Conservation (phyloP, 2,329 filamentous ascomycete genomes). For the Lojkania enalia region DNA sequence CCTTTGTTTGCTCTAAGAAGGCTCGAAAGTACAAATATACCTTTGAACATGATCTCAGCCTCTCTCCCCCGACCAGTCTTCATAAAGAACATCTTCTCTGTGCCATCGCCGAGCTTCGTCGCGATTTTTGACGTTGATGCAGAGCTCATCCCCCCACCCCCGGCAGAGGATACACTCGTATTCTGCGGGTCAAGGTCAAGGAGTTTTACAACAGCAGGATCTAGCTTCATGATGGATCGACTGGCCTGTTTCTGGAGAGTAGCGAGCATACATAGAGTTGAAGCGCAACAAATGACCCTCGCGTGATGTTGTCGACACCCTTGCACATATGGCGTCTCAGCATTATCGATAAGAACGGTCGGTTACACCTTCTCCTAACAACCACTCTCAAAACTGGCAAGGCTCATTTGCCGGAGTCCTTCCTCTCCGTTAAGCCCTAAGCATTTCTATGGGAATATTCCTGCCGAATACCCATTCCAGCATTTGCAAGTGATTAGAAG, state of each 20-base stretch:
- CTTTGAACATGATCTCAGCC: conserved; percentile 70
- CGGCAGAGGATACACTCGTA: conserved; percentile 62
- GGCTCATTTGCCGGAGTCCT: too few relatives aligned
- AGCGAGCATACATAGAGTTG: conserved; percentile 7
- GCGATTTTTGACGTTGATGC: conserved; percentile 67
- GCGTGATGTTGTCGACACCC: background rate
- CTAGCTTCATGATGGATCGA: conserved; percentile 54
- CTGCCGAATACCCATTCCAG: too few relatives aligned
- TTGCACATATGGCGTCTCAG: background rate
- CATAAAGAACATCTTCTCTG: conserved; percentile 66
- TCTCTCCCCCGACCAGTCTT: conserved; percentile 67
- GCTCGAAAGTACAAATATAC: conserved; percentile 47
- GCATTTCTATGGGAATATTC: background rate
- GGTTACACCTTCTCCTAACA: background rate
- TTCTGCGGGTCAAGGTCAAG: conserved; percentile 60
- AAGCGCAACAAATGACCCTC: background rate
- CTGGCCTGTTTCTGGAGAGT: conserved; percentile 4
- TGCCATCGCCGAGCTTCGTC: conserved; percentile 52
- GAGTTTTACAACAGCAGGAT: conserved; percentile 64
- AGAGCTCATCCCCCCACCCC: conserved; percentile 66
- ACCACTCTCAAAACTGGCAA: background rate
- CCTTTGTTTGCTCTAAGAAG: background rate
- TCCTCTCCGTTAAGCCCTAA: background rate
- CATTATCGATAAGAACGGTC: background rate
- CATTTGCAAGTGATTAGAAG: too few relatives aligned